These are phyloP conservation scores for Candida chilensis DNA, from an alignment of 805 yeast species.

Conservation along the genomic window DNA sequence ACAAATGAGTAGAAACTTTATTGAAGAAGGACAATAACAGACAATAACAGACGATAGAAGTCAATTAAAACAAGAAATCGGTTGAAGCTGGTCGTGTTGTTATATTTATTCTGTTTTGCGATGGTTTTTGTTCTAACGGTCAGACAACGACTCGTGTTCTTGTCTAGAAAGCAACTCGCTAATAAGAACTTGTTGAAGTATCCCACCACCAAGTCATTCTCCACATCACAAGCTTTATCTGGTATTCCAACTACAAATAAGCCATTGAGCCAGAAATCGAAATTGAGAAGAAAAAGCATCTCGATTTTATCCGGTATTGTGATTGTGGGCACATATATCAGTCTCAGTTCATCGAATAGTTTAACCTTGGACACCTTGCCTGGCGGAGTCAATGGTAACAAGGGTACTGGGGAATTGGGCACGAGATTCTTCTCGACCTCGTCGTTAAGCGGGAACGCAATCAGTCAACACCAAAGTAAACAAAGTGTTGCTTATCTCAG, in stretches of 20 bases:
- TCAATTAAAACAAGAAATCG: too few species aligned
- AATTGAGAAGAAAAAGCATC: too few species aligned
- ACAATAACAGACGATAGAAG: too few species aligned
- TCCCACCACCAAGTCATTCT: background rate
- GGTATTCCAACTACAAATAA: too few species aligned
- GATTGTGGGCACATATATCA: constrained; percentile 1
- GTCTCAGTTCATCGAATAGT: background rate
- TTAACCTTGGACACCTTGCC: constrained; percentile 1
- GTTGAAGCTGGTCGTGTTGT: too few species aligned
- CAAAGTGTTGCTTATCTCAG: constrained; percentile 48
- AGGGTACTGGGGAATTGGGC: too few species aligned
- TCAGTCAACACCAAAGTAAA: constrained; percentile 36
- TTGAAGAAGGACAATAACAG: background rate
- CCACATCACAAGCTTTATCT: background rate
- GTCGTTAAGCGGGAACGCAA: constrained; percentile 31
- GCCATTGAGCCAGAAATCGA: too few species aligned
- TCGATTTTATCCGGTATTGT: background rate
- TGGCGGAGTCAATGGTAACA: too few species aligned
- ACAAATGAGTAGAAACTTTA: background rate
- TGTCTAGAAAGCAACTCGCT: constrained; percentile 8
- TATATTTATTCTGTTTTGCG: too few species aligned
- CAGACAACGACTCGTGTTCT: constrained; percentile 9
- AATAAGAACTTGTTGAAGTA: background rate
- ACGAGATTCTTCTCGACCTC: constrained; percentile 27
- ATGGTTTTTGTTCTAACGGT: constrained; percentile 14